Evolutionary conservation across 345 rosid species (phyloP).

Genomic region (Syzygium aqueum): DNA sequence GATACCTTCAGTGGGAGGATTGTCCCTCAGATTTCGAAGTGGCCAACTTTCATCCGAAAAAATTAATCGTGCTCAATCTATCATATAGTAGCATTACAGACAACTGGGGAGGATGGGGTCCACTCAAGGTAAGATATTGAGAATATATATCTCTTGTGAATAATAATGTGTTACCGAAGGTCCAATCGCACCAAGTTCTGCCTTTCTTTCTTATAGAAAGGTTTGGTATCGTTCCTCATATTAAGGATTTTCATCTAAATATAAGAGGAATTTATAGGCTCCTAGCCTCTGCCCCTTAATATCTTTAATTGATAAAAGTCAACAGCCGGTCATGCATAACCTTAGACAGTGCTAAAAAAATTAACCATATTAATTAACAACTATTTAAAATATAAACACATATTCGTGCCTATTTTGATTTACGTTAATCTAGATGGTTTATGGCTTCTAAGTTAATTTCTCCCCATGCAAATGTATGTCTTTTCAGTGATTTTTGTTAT

Average conservation of each 20-base stretch:
- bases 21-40: accelerated
- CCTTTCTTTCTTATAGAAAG: background rate
- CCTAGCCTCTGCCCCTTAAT: background rate
- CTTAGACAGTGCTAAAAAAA: too few relatives aligned
- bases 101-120: background rate
- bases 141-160: too few relatives aligned
- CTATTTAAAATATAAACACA: too few relatives aligned
- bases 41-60: background rate
- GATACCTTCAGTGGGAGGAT: accelerated
- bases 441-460: too few relatives aligned
- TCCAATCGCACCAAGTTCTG: background rate
- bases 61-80: background rate
- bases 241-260: background rate
- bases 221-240: accelerated
- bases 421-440: too few relatives aligned
- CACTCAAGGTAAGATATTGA: background rate
- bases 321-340: too few relatives aligned
- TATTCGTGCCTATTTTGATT: too few relatives aligned
- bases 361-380: too few relatives aligned
- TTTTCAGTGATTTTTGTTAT: too few relatives aligned
- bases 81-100: accelerated
- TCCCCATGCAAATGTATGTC: too few relatives aligned
- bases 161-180: background rate
- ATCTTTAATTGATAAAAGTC: too few relatives aligned
- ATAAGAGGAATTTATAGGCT: background rate